Evolutionary conservation across 169 alveolate species (phyloP).

Genomic region (Besnoitia besnoiti): DNA sequence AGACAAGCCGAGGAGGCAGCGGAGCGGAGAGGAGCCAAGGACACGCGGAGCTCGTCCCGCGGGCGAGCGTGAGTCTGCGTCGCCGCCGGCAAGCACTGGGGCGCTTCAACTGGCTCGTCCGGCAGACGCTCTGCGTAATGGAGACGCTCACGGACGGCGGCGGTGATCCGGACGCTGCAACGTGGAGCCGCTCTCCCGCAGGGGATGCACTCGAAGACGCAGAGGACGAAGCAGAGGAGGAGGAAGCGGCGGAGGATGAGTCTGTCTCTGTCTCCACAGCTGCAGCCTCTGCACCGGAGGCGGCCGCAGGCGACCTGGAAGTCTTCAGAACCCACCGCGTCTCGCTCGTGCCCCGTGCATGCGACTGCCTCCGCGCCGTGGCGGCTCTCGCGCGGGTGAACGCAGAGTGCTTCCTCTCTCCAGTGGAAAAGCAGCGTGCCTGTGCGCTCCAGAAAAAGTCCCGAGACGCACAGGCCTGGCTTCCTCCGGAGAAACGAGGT

Average conservation of each 20-base stretch:
- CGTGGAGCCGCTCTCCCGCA: background rate
- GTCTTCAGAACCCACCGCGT: background rate
- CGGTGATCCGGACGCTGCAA: background rate
- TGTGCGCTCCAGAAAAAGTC: background rate
- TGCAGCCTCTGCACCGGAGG: too few relatives aligned
- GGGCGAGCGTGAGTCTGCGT: too few relatives aligned
- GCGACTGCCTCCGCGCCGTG: slow-evolving; percentile 21
- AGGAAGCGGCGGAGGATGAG: background rate
- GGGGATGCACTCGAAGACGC: background rate
- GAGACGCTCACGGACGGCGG: slow-evolving; percentile 11
- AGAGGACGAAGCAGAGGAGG: background rate
- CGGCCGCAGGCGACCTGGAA: too few relatives aligned
- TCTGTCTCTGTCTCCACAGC: too few relatives aligned
- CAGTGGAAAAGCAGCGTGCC: background rate
- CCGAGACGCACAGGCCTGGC: too few relatives aligned
- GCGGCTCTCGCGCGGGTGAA: background rate
- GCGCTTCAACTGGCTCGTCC: background rate
- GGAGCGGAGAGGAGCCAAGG: too few relatives aligned
- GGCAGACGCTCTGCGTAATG: background rate
- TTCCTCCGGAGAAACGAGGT: too few relatives aligned
- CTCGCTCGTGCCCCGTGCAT: slow-evolving; percentile 14
- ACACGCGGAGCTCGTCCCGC: too few relatives aligned
- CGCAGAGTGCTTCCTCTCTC: background rate
- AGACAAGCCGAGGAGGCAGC: too few relatives aligned
- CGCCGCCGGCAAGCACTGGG: background rate